Evolutionary conservation across 2,329 filamentous ascomycete genomes (phyloP).

Genomic region (Fusarium xylarioides): DNA sequence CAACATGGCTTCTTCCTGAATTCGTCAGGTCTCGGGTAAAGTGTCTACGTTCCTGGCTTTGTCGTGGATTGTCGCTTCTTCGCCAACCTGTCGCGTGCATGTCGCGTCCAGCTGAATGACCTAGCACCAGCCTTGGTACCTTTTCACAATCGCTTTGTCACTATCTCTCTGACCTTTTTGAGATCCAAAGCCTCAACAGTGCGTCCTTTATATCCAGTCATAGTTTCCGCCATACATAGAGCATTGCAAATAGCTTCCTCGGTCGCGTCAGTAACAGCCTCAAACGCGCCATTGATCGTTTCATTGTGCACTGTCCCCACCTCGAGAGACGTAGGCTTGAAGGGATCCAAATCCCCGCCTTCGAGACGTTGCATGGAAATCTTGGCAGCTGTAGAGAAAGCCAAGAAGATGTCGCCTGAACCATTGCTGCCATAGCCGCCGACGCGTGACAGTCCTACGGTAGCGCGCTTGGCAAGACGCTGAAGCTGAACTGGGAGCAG

Average conservation of each 20-base stretch:
- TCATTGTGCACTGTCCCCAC: constrained; percentile 58
- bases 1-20: not conserved
- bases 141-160: constrained; percentile 44
- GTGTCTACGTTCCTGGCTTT: not conserved
- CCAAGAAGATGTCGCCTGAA: constrained; percentile 73
- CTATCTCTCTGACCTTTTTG: constrained; percentile 55
- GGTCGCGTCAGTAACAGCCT: constrained; percentile 68
- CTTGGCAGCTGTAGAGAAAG: constrained; percentile 69
- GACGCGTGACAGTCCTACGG: constrained; percentile 67
- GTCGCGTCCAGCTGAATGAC: not conserved
- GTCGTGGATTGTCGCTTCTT: not conserved
- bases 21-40: not conserved
- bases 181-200: constrained; percentile 61
- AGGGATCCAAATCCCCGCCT: constrained; percentile 50
- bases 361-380: constrained; percentile 50
- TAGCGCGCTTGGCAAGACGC: constrained; percentile 67
- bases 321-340: constrained; percentile 42
- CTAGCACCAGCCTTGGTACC: rapidly evolving
- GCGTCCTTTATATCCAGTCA: constrained; percentile 61
- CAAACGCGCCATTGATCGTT: constrained; percentile 69
- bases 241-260: constrained; percentile 74
- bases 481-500: constrained; percentile 47
- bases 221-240: constrained; percentile 67
- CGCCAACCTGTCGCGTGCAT: not conserved
- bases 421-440: constrained; percentile 69